phyloP scores from a whole-genome alignment of 176 grass and related monocot species.

The Typha latifolia region DNA sequence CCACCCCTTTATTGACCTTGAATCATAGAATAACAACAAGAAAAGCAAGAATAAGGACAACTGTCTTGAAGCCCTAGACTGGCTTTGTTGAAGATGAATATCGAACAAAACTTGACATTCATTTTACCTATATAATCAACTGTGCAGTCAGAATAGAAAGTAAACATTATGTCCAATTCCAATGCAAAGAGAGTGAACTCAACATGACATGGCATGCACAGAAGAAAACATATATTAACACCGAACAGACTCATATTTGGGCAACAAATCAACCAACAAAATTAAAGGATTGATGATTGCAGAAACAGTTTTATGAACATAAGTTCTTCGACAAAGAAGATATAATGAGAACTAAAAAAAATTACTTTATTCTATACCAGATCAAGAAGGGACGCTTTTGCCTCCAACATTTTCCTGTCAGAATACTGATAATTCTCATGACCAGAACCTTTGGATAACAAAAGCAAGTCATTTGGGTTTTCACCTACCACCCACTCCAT shows the following conservation, averaged over 20 bases:
- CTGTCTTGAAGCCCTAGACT: background rate
- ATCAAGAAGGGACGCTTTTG: conserved; percentile 69
- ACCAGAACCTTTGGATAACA: conserved; percentile 47
- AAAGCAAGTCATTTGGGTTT: conserved; percentile 71
- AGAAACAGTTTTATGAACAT: background rate
- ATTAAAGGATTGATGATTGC: background rate
- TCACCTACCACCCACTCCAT: conserved; percentile 90
- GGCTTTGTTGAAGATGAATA: no score
- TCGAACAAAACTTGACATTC: no score
- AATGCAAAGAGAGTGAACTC: no score
- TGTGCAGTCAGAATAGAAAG: no score
- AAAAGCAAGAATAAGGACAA: conserved; percentile 11
- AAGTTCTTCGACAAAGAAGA: background rate
- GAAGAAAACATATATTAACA: no score
- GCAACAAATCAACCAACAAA: background rate
- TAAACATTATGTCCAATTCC: no score
- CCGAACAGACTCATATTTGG: no score
- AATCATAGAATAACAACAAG: conserved; percentile 15
- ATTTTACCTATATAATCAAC: no score
- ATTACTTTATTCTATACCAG: conserved; percentile 42
- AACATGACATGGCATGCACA: no score
- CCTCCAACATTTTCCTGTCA: conserved; percentile 53
- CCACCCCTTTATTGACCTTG: conserved; percentile 92
- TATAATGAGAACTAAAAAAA: background rate
- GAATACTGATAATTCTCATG: conserved; percentile 14